Evolutionary conservation across 2,329 filamentous ascomycete genomes (phyloP), one percentile per base, ranked within the genome.

Genomic region (Colletotrichum truncatum): DNA sequence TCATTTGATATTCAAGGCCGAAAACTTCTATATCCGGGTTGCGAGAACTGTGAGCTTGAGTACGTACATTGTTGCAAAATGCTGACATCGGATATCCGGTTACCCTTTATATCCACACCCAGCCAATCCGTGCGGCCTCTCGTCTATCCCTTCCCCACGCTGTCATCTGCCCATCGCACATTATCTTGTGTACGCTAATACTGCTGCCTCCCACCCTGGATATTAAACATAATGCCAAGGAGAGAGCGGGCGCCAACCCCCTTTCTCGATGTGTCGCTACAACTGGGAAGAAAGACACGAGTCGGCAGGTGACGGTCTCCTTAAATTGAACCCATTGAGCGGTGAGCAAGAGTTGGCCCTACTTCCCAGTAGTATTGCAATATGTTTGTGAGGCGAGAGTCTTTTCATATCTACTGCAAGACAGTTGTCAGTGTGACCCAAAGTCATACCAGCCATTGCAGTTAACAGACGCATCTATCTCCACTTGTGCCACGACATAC

Each of bases 401-500:
- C 36, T 36, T 41, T 52, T 55, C 34, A 32, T 14, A 38, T 32
- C 16, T 46, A 16, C 18, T 36, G 28, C 57, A 46, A 6, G 57
- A 25, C 23, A 38, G 18, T n/a, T 39, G 57, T 21, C 28, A 23
- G 21, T 12, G 28, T 54, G 39, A 53, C 39, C 14, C 16, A 4
- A 34, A 16, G 7, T 38, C 25, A 26, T 1, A 14, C 32, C 43
- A 52, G 23, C 14, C 28, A 46, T 48, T 18, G 30, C 48, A 16
- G 25, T 18, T 32, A 53, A 4, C 39, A 30, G 23, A 10, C n/a
- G n/a, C n/a, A n/a, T n/a, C n/a, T n/a, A 28, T 43, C 10, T 36
- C 46, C 62, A 61, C 56, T 21, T 30, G 21, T 53, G 41, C 48
- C 41, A 61, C 41, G 43, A 63, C 30, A 61, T 8, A 12, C 23